phyloP scores from a whole-genome alignment of 441 rosid genomes.

The Bruguiera hainesii region DNA sequence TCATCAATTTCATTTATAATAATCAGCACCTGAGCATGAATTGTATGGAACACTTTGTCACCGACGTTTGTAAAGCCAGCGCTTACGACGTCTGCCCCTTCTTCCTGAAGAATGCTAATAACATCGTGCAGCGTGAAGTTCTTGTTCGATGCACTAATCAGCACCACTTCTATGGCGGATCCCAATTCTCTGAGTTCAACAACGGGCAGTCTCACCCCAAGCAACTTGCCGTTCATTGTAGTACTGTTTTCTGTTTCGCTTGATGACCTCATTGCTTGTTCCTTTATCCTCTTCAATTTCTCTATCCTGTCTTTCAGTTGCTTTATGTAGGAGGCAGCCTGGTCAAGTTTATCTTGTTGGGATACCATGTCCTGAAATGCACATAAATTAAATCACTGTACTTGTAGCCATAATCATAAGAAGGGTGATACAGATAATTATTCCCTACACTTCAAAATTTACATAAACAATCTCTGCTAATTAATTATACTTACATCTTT shows the following conservation, averaged over 20 bases:
- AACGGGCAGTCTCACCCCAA: slow-evolving; percentile 28
- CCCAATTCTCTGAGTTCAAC: slow-evolving; percentile 41
- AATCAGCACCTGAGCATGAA: slow-evolving; percentile 51
- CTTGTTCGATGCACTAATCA: slow-evolving; percentile 38
- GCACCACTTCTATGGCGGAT: slow-evolving; percentile 36
- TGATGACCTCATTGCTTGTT: slow-evolving; percentile 16
- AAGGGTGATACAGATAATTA: not conserved
- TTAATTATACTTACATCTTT: too few species aligned
- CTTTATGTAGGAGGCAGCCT: slow-evolving; percentile 44
- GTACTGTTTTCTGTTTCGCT: not conserved
- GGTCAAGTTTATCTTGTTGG: slow-evolving; percentile 45
- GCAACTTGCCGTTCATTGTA: not conserved
- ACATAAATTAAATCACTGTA: not conserved
- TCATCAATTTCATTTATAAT: not conserved
- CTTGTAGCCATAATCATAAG: not conserved
- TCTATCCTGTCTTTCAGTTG: slow-evolving; percentile 37
- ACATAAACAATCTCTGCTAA: too few species aligned
- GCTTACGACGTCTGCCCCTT: slow-evolving; percentile 58
- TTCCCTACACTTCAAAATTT: not conserved
- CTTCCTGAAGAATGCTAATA: slow-evolving; percentile 43
- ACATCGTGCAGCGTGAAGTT: slow-evolving; percentile 42
- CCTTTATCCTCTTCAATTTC: slow-evolving; percentile 35
- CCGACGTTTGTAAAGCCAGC: slow-evolving; percentile 38
- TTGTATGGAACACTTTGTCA: slow-evolving; percentile 44
- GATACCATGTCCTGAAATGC: slow-evolving; percentile 32